Conservation (phyloP, 2,329 filamentous ascomycete species). For the Colletotrichum euphorbiae region DNA sequence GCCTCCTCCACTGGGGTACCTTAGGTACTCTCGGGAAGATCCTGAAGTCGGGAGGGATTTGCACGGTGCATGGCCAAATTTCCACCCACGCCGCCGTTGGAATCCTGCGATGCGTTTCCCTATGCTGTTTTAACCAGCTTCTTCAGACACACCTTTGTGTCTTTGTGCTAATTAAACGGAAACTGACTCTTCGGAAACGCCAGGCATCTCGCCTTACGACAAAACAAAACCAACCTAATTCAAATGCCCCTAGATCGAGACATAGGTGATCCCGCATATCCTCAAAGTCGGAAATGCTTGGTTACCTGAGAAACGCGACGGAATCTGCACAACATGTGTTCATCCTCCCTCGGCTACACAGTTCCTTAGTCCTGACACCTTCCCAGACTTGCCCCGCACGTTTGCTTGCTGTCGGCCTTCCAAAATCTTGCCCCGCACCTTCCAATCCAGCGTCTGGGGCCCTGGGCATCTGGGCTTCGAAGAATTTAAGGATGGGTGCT, state of each 20-base stretch:
- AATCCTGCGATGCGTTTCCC: too few relatives aligned
- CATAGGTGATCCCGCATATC: neutral
- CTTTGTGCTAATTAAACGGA: constrained; percentile 6
- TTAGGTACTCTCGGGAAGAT: neutral
- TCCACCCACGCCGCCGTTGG: neutral
- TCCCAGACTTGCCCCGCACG: constrained; percentile 33
- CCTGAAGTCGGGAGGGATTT: constrained; percentile 1
- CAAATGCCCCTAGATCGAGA: neutral
- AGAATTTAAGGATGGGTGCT: too few relatives aligned
- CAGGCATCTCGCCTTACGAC: neutral
- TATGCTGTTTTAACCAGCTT: neutral
- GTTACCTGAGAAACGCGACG: constrained; percentile 6
- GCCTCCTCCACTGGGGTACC: too few relatives aligned
- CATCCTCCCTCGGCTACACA: constrained; percentile 6
- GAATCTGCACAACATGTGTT: constrained; percentile 33
- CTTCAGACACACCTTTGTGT: neutral
- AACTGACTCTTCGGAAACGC: neutral
- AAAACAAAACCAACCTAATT: neutral
- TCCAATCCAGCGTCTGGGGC: neutral
- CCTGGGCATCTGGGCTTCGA: too few relatives aligned
- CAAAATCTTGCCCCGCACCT: constrained; percentile 30
- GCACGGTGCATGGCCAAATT: constrained; percentile 4
- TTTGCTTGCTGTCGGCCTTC: constrained; percentile 28
- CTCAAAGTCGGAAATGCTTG: neutral
- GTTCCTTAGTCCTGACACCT: constrained; percentile 2